Base-by-base conservation (phyloP, 73 alveolate species). In the Paramecium biaurelia region DNA sequence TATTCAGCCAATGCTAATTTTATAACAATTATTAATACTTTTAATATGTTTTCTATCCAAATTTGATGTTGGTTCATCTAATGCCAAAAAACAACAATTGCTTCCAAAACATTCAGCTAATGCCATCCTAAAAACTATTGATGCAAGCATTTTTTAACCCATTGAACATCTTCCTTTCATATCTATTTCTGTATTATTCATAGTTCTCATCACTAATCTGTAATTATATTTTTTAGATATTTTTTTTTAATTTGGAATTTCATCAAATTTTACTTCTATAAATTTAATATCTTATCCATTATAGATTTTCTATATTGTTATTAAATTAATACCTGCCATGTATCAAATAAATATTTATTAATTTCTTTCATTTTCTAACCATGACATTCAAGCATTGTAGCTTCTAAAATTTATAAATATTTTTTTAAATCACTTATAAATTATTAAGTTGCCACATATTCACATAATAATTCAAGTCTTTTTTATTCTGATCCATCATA, bases 31-130 rank as follows among this genome's bases (percentile, higher is more conserved):
- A 38, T 28, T 85, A 53, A 15, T 86, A 34, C 99, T 98, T 92
- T 97, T 96, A 0, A 98, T 95, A 97, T 99, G 98, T 23, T 94
- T 95, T 9, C 95, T 97, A 92, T 99, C 99, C 92, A 99, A 93
- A 92, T 98, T 98, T 7, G 99, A 98, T 15, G 99, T 99, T 26
- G 99, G 99, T 93, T 99, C 99, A 86, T 99, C 99, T 7, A 99
- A 93, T 24, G 99, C 99, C 30, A 99, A 96, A 26, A 99, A 95
- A 18, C 99, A 99, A 88, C 98, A 96, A 63, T 82, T 79, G 70
- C 98, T 95, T 67, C 99, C 98, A 93, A 99, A 99, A 37, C 99
- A 97, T 92, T 99, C 99, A 20, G 99, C 99, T 43, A 99, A 94
- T 1, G 99, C 99, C 74, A 99, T 94, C 57, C 99, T 95, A 30